phyloP scores from a whole-genome alignment of 371 early-diverging fungal genomes.

The Mucor circinelloides region DNA sequence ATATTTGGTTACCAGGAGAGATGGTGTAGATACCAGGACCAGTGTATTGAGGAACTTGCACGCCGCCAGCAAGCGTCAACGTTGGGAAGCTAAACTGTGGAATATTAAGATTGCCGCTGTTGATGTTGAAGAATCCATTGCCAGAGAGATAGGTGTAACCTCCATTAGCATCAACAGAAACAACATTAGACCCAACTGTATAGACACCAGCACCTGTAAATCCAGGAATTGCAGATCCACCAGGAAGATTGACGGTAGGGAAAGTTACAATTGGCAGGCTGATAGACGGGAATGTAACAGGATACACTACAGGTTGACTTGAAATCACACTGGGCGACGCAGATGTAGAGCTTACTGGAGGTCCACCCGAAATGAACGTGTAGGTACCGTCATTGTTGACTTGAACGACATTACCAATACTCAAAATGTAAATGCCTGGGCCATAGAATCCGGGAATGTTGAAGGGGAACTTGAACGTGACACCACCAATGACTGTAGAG shows the following conservation, averaged over 20 bases:
- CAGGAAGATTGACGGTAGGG: neutral
- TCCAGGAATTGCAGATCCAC: neutral
- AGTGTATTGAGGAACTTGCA: neutral
- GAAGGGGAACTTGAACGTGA: neutral
- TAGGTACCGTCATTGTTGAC: neutral
- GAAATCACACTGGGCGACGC: neutral
- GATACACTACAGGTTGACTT: neutral
- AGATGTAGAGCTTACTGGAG: neutral
- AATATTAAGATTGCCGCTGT: neutral
- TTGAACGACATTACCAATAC: conserved; percentile 5
- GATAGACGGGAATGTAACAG: neutral
- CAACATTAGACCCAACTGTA: neutral
- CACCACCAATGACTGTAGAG: neutral
- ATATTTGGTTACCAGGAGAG: conserved; percentile 2
- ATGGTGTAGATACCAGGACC: conserved; percentile 7
- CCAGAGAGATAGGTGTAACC: neutral
- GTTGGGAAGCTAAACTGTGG: neutral
- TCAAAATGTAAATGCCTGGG: conserved; percentile 3
- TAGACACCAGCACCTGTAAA: conserved; percentile 11
- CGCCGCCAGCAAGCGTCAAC: neutral
- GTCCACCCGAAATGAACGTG: neutral
- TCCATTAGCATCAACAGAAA: neutral
- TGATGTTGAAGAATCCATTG: neutral
- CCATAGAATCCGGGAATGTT: conserved; percentile 5
- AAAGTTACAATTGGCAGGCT: neutral